A percentile compares a stretch with the other conserved stretches of the same genome.
Evolutionary conservation across 139 green algal species (phyloP).

Genomic region (Chlamydomonas sp.): DNA sequence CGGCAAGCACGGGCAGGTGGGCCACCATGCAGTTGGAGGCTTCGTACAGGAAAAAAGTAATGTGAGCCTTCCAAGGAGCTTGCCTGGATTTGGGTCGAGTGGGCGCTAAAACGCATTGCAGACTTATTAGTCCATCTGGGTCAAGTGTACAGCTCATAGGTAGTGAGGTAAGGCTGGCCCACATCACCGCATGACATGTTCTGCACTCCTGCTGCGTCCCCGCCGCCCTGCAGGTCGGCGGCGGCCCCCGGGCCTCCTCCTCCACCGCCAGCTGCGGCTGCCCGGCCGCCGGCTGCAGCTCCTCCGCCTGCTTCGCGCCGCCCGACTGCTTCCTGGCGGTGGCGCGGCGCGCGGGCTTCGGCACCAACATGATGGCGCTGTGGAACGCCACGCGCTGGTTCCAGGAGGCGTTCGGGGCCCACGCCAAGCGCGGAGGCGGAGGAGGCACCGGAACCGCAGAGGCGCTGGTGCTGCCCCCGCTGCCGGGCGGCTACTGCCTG

Average conservation of each 20-base stretch:
- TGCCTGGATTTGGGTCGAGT: too few species aligned
- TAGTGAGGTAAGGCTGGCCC: too few species aligned
- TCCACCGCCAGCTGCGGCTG: background rate
- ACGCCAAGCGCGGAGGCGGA: background rate
- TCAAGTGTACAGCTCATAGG: too few species aligned
- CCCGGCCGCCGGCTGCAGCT: background rate
- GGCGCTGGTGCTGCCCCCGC: background rate
- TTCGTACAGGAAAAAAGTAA: background rate
- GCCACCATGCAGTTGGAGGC: background rate
- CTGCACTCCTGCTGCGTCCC: too few species aligned
- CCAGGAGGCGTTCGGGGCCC: slow-evolving; percentile 4
- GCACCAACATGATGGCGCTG: slow-evolving; percentile 21
- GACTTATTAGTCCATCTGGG: too few species aligned
- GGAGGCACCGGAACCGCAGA: background rate
- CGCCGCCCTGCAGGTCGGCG: too few species aligned
- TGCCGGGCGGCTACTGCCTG: slow-evolving; percentile 15
- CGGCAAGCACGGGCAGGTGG: background rate
- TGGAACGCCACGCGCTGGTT: slow-evolving; percentile 38
- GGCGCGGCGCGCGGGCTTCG: background rate
- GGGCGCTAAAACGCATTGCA: too few species aligned
- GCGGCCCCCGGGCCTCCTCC: background rate
- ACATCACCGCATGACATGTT: too few species aligned
- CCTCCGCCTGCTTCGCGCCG: background rate
- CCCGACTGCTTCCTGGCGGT: slow-evolving; percentile 6
- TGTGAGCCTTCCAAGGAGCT: too few species aligned